Percentiles rank a stretch among this genome's conserved stretches.
phyloP scores from a whole-genome alignment of 2,329 filamentous ascomycete species.

The Ascochyta clinopodiicola region DNA sequence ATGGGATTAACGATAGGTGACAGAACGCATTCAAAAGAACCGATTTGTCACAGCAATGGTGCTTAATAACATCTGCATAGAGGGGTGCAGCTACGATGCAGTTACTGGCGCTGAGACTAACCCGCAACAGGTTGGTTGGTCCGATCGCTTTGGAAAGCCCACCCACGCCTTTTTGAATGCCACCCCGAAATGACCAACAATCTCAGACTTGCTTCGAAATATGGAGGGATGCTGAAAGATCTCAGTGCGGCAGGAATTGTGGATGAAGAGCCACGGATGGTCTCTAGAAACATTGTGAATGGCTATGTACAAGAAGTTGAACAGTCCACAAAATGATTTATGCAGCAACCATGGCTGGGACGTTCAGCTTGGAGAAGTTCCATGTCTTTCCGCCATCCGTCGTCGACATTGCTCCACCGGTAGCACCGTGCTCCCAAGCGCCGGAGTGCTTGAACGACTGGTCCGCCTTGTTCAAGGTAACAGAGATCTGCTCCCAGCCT shows the following conservation, averaged over 20 bases:
- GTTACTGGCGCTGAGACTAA: background rate
- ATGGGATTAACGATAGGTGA: too few species aligned
- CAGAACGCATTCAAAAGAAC: too few species aligned
- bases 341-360: background rate
- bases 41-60: too few species aligned
- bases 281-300: too few species aligned
- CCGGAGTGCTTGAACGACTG: conserved; percentile 20
- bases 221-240: too few species aligned
- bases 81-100: background rate
- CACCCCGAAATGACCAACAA: too few species aligned
- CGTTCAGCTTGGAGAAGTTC: conserved; percentile 20
- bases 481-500: conserved; percentile 29
- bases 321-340: background rate
- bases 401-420: conserved; percentile 27
- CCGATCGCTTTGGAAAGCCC: too few species aligned
- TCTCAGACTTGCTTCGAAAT: too few species aligned
- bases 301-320: background rate
- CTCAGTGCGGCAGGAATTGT: too few species aligned
- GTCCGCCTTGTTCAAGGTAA: conserved; percentile 22
- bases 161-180: too few species aligned
- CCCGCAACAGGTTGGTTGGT: background rate
- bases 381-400: conserved; percentile 28
- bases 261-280: too few species aligned
- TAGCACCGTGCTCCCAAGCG: conserved; percentile 22
- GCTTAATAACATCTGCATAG: background rate